Base-by-base conservation (phyloP, 805 yeast species). In the Lachancea thermotolerans region DNA sequence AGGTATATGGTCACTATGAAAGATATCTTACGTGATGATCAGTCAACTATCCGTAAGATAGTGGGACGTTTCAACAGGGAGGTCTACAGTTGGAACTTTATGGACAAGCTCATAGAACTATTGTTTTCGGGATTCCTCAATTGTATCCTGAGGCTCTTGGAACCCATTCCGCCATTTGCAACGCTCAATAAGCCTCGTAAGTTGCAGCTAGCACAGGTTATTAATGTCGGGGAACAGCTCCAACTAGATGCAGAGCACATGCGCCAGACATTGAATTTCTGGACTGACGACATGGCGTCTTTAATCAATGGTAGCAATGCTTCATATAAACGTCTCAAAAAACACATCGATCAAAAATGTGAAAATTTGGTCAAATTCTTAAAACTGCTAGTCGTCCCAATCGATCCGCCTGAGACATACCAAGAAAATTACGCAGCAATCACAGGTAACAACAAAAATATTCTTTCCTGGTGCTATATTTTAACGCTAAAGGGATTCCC, bases 31-130 rank as follows among this genome's bases (percentile, higher is more conserved):
- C 53, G 66, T 1, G 74, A 72, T 30, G 69, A 73, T 46, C 73
- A 74, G 49, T 50, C 62, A 1, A 48, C 54, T 7, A 40, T 59
- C 28, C 57, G 57, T 34, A 50, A 68, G n/a, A 74, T 78, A 1
- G 66, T 82, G 37, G 79, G 77, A 2, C 72, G 71, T 49, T 73
- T 88, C 37, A 77, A 82, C 31, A 75, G 93, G 53, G 87, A 81
- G 18, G 68, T 84, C 14, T 89, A 84, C 57, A 71, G 78, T 10
- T 73, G 95, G 52, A 82, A 81, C 56, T 75, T 86, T 39, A 75
- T 88, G 59, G 95, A 88, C 55, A 80, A 83, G 47, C 66, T 85
- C 14, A 78, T 87, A 18, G 97, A 90, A 45, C 57, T 73, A 32
- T 65, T 85, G 1, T 68, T 81, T 7, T 67, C 66, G 32, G 75